A percentile compares a stretch with the other conserved stretches of the same genome.
These are phyloP conservation scores for Alternaria metachromatica DNA, from an alignment of 2,329 filamentous ascomycete species.

Conservation along the genomic window DNA sequence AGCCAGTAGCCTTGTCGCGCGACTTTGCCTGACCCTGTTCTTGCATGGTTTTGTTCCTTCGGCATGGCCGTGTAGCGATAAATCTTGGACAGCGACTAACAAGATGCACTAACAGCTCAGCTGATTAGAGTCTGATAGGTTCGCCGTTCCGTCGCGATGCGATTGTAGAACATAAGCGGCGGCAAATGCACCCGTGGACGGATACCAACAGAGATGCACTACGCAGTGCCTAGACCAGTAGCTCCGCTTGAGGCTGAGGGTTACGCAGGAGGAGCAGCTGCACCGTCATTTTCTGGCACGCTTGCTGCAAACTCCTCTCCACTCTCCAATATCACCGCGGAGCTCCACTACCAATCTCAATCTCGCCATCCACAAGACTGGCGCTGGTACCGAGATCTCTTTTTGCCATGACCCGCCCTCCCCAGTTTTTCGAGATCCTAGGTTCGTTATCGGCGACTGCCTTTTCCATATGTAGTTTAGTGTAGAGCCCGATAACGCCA, in stretches of 20 bases:
- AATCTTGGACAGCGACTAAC: conserved; percentile 3
- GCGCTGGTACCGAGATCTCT: conserved; percentile 1
- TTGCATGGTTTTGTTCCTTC: conserved; percentile 1
- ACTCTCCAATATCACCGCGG: not conserved
- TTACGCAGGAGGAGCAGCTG: conserved; percentile 1
- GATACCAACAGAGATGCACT: not conserved
- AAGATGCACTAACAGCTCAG: conserved; percentile 5
- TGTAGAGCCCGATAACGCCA: conserved; percentile 1
- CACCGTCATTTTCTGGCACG: conserved; percentile 10
- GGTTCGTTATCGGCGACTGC: not conserved
- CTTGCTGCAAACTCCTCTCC: conserved; percentile 4
- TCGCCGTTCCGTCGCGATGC: not conserved
- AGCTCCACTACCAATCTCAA: not conserved
- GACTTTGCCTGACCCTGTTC: conserved; percentile 1
- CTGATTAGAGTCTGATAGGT: not conserved
- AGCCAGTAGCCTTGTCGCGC: not conserved
- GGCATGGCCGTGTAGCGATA: conserved; percentile 9
- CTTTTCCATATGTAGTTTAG: not conserved
- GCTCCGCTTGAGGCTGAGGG: conserved; percentile 7
- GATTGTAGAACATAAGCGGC: not conserved
- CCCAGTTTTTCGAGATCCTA: conserved; percentile 1
- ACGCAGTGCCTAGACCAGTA: conserved; percentile 1
- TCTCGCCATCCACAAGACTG: not conserved
- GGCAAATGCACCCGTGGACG: not conserved
- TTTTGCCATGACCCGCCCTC: not conserved